These are phyloP conservation scores for Sindora glabra DNA, from an alignment of 306 rosid species.

Conservation along the genomic window DNA sequence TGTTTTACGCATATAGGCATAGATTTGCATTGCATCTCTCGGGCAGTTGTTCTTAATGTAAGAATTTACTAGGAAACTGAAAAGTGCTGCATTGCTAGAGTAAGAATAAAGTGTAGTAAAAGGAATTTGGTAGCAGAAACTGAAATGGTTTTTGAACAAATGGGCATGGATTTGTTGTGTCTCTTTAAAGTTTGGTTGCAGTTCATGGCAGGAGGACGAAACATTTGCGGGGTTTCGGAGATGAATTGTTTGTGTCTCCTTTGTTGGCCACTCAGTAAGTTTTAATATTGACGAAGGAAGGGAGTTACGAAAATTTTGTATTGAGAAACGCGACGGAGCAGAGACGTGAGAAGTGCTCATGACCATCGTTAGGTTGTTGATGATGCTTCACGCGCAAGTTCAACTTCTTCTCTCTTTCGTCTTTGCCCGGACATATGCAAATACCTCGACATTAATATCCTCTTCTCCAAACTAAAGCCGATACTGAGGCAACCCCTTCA, in stretches of 20 bases:
- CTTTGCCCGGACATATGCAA: too few relatives aligned
- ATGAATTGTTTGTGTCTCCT: neutral
- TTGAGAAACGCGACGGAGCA: constrained; percentile 13
- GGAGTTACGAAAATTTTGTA: constrained; percentile 7
- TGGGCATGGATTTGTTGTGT: constrained; percentile 56
- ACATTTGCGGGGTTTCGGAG: neutral
- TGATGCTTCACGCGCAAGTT: too few relatives aligned
- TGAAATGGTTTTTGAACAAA: constrained; percentile 46
- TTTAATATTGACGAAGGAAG: constrained; percentile 14
- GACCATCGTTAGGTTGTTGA: constrained; percentile 15
- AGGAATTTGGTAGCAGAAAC: constrained; percentile 17
- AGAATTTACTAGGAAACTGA: constrained; percentile 53
- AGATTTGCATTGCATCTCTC: constrained; percentile 25
- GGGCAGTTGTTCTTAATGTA: constrained; percentile 45
- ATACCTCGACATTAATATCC: too few relatives aligned
- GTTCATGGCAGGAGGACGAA: constrained; percentile 1
- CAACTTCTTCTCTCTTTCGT: too few relatives aligned
- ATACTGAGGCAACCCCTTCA: too few relatives aligned
- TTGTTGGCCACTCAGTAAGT: constrained; percentile 12
- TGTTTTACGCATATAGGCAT: constrained; percentile 34
- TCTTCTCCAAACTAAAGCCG: too few relatives aligned
- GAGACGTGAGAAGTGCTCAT: constrained; percentile 15
- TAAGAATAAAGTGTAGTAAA: constrained; percentile 19
- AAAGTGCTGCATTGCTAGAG: constrained; percentile 32
- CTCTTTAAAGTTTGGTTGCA: constrained; percentile 20